Percentiles rank a stretch among this genome's conserved stretches.
Conservation (phyloP, 1,284 basidiomycete genomes). For the Malassezia slooffiae region DNA sequence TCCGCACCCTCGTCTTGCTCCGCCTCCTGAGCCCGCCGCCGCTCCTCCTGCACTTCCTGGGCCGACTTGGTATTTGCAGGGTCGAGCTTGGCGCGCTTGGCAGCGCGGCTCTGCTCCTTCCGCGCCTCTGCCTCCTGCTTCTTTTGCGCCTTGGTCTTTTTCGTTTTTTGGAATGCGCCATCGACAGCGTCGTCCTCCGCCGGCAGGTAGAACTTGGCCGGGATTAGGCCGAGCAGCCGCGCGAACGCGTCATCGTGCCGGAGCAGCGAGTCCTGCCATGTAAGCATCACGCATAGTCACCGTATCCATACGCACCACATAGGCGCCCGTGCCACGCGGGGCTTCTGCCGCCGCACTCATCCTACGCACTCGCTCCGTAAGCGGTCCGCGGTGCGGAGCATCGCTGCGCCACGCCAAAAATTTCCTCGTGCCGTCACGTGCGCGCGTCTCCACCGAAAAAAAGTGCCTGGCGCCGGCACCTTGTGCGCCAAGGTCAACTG, state of each 20-base stretch:
- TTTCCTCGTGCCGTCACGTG: conserved; percentile 19
- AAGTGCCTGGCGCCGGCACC: neutral
- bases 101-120: conserved; percentile 26
- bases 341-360: neutral
- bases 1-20: conserved; percentile 10
- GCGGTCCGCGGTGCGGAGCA: neutral
- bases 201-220: conserved; percentile 37
- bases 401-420: conserved; percentile 1
- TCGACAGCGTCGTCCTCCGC: conserved; percentile 22
- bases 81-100: conserved; percentile 30
- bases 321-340: conserved; percentile 1
- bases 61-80: conserved; percentile 36
- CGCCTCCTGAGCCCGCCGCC: conserved; percentile 15
- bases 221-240: conserved; percentile 33
- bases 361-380: neutral
- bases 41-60: conserved; percentile 28
- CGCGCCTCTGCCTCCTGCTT: conserved; percentile 31
- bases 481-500: no score
- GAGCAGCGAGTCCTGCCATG: conserved; percentile 17
- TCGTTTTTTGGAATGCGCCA: conserved; percentile 42
- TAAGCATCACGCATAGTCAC: no score
- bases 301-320: neutral
- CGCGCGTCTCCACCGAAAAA: conserved; percentile 2
- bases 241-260: conserved; percentile 33
- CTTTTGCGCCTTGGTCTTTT: conserved; percentile 37